These are phyloP conservation scores for Kuraishia borneana DNA, from an alignment of 805 yeast species.

Conservation along the genomic window DNA sequence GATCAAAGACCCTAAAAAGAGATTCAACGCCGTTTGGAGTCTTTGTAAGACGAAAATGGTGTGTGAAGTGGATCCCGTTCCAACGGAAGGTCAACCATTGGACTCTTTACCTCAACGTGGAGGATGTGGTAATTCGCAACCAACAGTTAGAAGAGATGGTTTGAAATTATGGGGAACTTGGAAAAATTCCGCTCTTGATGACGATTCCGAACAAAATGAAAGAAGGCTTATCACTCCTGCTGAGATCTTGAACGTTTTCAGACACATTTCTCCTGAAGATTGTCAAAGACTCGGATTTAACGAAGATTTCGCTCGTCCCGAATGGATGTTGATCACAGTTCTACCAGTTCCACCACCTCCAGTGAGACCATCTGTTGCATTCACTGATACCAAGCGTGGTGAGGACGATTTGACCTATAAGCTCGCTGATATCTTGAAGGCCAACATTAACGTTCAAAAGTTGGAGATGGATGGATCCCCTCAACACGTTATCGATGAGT, in stretches of 20 bases:
- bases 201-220: constrained; percentile 85
- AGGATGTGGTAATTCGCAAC: constrained; percentile 97
- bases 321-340: constrained; percentile 96
- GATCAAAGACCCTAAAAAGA: constrained; percentile 87
- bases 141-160: constrained; percentile 92
- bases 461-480: constrained; percentile 99
- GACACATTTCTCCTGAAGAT: constrained; percentile 81
- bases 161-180: constrained; percentile 96
- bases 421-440: constrained; percentile 92
- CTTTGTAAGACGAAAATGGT: constrained; percentile 86
- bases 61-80: constrained; percentile 81
- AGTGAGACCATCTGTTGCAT: constrained; percentile 96
- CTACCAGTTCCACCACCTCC: constrained; percentile 99
- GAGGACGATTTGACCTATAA: constrained; percentile 98
- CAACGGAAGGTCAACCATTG: constrained; percentile 39
- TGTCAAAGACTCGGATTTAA: constrained; percentile 76
- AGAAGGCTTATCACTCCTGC: constrained; percentile 79
- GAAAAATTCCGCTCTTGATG: constrained; percentile 72
- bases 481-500: constrained; percentile 94
- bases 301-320: constrained; percentile 96
- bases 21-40: constrained; percentile 96
- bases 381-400: constrained; percentile 96
- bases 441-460: constrained; percentile 94
- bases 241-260: constrained; percentile 85
- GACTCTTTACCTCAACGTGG: constrained; percentile 55